phyloP scores from a whole-genome alignment of 2,329 filamentous ascomycete species.

The Leptosphaerulina australis region DNA sequence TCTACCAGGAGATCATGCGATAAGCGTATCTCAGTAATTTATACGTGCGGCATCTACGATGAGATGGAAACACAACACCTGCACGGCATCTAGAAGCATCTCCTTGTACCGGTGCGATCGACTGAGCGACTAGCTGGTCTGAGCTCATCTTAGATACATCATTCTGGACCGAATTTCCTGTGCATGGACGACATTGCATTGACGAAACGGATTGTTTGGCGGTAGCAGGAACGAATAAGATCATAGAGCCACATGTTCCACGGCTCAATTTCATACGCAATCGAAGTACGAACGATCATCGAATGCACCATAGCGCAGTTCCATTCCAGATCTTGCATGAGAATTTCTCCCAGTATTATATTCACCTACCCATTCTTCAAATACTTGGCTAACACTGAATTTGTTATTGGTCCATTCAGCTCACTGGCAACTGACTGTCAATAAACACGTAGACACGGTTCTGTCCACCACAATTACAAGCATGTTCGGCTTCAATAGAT shows the following conservation, averaged over 20 bases:
- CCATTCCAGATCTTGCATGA: not conserved
- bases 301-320: not conserved
- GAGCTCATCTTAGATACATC: constrained; percentile 28
- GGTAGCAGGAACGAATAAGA: constrained; percentile 14
- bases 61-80: constrained; percentile 31
- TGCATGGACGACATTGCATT: constrained; percentile 20
- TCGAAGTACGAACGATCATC: constrained; percentile 17
- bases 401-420: not conserved
- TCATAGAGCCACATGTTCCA: constrained; percentile 6
- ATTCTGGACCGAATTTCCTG: constrained; percentile 23
- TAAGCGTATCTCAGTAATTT: constrained; percentile 47
- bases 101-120: constrained; percentile 22
- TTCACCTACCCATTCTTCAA: not conserved
- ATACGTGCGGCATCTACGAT: constrained; percentile 29
- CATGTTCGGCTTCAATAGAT: not conserved
- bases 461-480: not conserved
- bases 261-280: constrained; percentile 16
- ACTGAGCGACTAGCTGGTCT: constrained; percentile 37
- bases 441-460: not conserved
- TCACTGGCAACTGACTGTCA: not conserved
- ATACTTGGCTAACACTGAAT: not conserved
- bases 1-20: constrained; percentile 96
- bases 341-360: not conserved
- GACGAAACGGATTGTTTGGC: constrained; percentile 13
- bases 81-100: constrained; percentile 20